Base-by-base conservation (phyloP, 345 rosid species). In the Capsella bursapastoris region DNA sequence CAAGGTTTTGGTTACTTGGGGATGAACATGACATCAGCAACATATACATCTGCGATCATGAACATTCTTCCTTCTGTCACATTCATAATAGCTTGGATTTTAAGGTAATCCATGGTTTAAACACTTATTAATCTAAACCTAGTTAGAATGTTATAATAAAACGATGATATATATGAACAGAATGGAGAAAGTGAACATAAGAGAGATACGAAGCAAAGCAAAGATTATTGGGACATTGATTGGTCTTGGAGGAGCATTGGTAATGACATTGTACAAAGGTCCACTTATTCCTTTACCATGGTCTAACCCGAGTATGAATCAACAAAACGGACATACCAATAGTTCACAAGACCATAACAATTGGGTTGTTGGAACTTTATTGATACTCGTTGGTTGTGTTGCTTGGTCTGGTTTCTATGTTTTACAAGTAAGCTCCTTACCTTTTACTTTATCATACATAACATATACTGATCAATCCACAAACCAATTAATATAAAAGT, bases 51-150 rank as follows among this genome's bases (percentile, higher is more conserved):
- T 27, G 93, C 96, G 8, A 83, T 88, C 0, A 86, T 86, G 93
- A 93, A 93, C 44, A 87, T 90, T 16, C 89, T 89, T 70, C 90
- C 97, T 34, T 86, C 95, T 2, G 73, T 90, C 35, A 93, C 98
- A 55, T 90, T 89, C 52, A 57, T 88, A 29, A 86, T 91, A 13
- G 92, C 92, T 41, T 52, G 83, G 25, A 79, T 90, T 74, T 22
- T 87, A 22, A 71, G 90, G 97, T 91, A 79, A 80, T 35, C 14
- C 45, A 15, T 56, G 13, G 41, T 71, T 52, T 57, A 28, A 12
- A 18, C 34, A 58, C 45, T 53, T 49, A 57, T 72, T 22, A 22
- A 38, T 4, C 2, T 41, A 66, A n/a, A 51, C 51, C 14, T 14
- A 41, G 13, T 3, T 57, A 27, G 22, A 29, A 14, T 25, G 3